Conservation (phyloP, 169 alveolate species). For the Cryptosporidium ryanae region DNA sequence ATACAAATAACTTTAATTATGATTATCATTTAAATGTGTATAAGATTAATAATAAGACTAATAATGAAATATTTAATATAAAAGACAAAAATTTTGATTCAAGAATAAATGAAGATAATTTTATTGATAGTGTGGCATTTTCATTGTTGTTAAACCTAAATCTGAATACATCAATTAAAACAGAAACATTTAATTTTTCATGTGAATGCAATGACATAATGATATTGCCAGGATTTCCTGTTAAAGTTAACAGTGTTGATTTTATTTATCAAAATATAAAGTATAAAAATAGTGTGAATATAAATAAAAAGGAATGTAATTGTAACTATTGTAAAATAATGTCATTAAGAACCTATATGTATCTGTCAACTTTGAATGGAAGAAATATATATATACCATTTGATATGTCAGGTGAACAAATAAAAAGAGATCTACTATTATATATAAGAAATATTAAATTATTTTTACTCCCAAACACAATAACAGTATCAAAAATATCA, state of each 20-base stretch:
- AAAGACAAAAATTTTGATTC: not conserved
- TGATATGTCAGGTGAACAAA: conserved; percentile 10
- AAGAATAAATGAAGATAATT: conserved; percentile 2
- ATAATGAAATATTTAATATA: not conserved
- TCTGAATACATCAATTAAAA: conserved; percentile 1
- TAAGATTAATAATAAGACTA: not conserved
- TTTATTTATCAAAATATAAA: not conserved
- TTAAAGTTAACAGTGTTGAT: not conserved
- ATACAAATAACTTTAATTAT: not conserved
- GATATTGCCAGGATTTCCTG: conserved; percentile 68
- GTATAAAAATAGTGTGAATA: not conserved
- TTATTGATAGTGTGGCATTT: conserved; percentile 47
- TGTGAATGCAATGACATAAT: conserved; percentile 44
- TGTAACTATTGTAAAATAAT: conserved; percentile 43
- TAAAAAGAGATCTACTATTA: conserved; percentile 43
- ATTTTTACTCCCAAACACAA: conserved; percentile 5
- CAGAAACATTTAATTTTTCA: conserved; percentile 25
- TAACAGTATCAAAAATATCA: conserved; percentile 7
- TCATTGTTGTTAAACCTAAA: conserved; percentile 36
- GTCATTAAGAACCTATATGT: conserved; percentile 27
- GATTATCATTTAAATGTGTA: not conserved
- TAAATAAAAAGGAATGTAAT: not conserved
- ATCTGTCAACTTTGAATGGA: conserved; percentile 37
- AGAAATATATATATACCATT: conserved; percentile 43
- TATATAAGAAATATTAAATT: conserved; percentile 15